Percentiles rank a stretch among this genome's conserved stretches.
Conservation (phyloP, 2,329 filamentous ascomycete genomes). For the Ustilaginoidea virens region DNA sequence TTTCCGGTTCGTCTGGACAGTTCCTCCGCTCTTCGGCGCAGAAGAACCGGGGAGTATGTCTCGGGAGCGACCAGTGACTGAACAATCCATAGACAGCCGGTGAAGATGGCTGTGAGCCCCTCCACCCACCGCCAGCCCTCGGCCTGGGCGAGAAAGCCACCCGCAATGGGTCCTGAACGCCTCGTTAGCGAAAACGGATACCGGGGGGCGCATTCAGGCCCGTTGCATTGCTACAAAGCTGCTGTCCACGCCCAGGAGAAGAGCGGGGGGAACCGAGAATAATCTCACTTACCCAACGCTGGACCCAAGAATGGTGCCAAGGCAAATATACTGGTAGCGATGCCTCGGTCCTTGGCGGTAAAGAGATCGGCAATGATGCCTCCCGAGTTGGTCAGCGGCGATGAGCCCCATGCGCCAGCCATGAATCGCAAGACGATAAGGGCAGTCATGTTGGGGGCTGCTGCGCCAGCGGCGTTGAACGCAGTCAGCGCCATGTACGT, state of each 20-base stretch:
- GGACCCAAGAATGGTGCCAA: conserved; percentile 50
- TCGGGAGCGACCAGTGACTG: conserved; percentile 37
- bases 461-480: conserved; percentile 46
- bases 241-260: no score
- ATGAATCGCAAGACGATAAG: conserved; percentile 57
- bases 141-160: conserved; percentile 44
- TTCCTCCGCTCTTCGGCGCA: conserved; percentile 33
- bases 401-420: conserved; percentile 45
- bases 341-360: conserved; percentile 33
- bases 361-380: conserved; percentile 52
- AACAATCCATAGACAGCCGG: conserved; percentile 39
- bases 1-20: conserved; percentile 37
- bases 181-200: no score
- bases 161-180: conserved; percentile 38
- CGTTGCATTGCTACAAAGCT: no score
- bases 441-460: conserved; percentile 38
- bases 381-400: conserved; percentile 45
- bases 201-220: not conserved
- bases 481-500: conserved; percentile 42
- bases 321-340: conserved; percentile 44
- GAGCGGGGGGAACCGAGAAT: not conserved
- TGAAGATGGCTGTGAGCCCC: conserved; percentile 46
- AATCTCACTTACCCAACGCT: conserved; percentile 23
- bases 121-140: conserved; percentile 51
- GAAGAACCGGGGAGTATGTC: conserved; percentile 43